These are phyloP conservation scores for Lachancea thermotolerans DNA, from an alignment of 805 yeast species.

Conservation along the genomic window DNA sequence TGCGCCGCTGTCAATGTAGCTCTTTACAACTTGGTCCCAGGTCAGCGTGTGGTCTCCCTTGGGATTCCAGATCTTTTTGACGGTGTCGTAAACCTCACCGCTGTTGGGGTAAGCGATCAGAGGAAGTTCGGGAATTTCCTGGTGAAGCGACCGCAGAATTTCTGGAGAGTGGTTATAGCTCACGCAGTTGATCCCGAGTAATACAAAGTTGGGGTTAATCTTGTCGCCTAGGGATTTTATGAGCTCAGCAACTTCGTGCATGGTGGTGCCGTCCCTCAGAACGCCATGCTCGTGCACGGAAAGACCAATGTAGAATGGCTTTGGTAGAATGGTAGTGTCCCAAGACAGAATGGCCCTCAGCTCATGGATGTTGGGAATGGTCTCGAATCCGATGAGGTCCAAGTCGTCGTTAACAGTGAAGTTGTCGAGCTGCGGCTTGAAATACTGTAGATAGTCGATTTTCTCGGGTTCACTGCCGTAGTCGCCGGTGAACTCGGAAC, in stretches of 20 bases:
- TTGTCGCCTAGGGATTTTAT: constrained; percentile 15
- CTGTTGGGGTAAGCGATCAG: constrained; percentile 67
- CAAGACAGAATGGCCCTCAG: constrained; percentile 40
- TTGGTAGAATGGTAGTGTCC: constrained; percentile 32
- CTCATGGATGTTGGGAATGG: constrained; percentile 61
- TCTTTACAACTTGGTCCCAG: constrained; percentile 36
- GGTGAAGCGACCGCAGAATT: constrained; percentile 32
- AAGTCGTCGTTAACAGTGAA: constrained; percentile 46
- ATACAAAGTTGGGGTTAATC: constrained; percentile 32
- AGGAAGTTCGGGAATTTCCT: constrained; percentile 27
- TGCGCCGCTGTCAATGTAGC: constrained; percentile 38
- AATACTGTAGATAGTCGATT: constrained; percentile 30
- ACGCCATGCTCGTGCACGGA: constrained; percentile 35
- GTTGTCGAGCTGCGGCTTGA: constrained; percentile 33
- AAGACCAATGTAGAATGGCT: constrained; percentile 40
- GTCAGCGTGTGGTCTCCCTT: constrained; percentile 18
- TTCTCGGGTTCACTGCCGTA: constrained; percentile 34
- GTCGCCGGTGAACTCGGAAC: constrained; percentile 67
- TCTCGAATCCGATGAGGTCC: constrained; percentile 61
- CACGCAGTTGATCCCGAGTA: constrained; percentile 68
- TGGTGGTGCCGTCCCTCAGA: constrained; percentile 46
- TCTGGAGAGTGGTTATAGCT: constrained; percentile 36
- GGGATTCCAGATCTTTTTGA: constrained; percentile 37
- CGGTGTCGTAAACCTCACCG: constrained; percentile 57
- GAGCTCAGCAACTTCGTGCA: constrained; percentile 29